Percentiles rank a stretch among this genome's conserved stretches.
Evolutionary conservation across 2,329 filamentous ascomycete genomes (phyloP).

Genomic region (Pseudogymnoascus sp.): DNA sequence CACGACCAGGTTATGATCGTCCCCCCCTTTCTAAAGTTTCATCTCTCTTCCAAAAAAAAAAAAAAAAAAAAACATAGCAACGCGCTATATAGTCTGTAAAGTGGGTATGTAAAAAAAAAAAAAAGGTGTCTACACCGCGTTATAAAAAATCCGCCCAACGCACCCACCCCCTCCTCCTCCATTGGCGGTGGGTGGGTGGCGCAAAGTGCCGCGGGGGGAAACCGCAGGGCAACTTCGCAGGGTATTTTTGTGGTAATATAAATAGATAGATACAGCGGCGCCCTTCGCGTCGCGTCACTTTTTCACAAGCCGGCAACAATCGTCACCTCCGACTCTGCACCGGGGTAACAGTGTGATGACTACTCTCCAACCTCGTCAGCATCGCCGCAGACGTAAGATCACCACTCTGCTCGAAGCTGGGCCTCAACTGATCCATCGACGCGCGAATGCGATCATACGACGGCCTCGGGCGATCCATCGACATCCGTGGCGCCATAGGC

Average conservation of each 20-base stretch:
- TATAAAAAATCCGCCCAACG: not conserved
- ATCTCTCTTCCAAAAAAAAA: not conserved
- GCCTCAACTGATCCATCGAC: conserved; percentile 80
- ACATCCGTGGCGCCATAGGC: conserved; percentile 36
- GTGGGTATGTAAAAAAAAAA: not conserved
- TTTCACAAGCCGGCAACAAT: too few relatives aligned
- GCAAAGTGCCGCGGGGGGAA: too few relatives aligned
- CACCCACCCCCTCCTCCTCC: too few relatives aligned
- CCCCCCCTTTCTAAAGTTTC: not conserved
- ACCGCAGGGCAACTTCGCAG: not conserved
- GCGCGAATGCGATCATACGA: conserved; percentile 83
- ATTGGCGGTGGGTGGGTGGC: not conserved
- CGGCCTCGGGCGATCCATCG: conserved; percentile 62
- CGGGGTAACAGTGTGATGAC: conserved; percentile 33
- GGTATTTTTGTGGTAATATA: not conserved
- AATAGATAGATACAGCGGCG: conserved; percentile 2
- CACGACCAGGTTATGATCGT: not conserved
- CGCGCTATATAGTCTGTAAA: not conserved
- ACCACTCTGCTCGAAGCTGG: conserved; percentile 77
- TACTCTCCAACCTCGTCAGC: conserved; percentile 74
- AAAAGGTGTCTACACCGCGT: not conserved
- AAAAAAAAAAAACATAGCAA: not conserved
- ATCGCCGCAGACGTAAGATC: conserved; percentile 90
- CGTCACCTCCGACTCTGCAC: conserved; percentile 17
- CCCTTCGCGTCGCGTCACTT: not conserved